These are phyloP conservation scores for Leucosporidium creatinivorum DNA, from an alignment of 768 basidiomycete genomes.

Conservation along the genomic window DNA sequence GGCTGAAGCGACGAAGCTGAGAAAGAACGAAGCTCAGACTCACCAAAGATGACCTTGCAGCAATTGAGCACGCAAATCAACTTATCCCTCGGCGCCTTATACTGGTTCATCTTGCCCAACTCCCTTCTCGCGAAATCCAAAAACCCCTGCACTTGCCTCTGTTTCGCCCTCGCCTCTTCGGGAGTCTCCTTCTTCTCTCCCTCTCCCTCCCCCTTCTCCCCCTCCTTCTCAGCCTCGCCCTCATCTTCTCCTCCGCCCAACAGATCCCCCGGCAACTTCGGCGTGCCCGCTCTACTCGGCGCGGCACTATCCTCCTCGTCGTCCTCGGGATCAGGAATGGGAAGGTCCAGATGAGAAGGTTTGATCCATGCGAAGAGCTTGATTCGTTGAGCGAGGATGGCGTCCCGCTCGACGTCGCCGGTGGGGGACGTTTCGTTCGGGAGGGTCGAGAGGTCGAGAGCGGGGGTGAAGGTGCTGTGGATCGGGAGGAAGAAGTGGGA, in stretches of 20 bases:
- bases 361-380: slow-evolving; percentile 83
- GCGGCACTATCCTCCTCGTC: not conserved
- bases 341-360: slow-evolving; percentile 82
- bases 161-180: not conserved
- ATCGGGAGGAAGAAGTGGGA: not conserved
- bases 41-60: slow-evolving; percentile 99
- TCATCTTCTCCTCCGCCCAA: not conserved
- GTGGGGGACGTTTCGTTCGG: slow-evolving; percentile 53
- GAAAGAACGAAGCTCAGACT: slow-evolving; percentile 37
- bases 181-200: not conserved
- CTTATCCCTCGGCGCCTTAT: slow-evolving; percentile 97
- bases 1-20: not conserved
- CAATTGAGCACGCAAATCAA: slow-evolving; percentile 93
- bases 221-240: no score
- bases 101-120: slow-evolving; percentile 91
- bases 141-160: slow-evolving; percentile 17
- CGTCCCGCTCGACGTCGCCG: slow-evolving; percentile 96
- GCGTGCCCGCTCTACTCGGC: not conserved
- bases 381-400: slow-evolving; percentile 80
- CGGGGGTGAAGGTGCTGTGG: slow-evolving; percentile 82
- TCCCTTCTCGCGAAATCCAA: slow-evolving; percentile 46
- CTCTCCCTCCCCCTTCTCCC: not conserved
- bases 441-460: slow-evolving; percentile 52
- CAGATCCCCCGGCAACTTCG: not conserved
- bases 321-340: slow-evolving; percentile 38